Base-by-base conservation (phyloP, 345 rosid species). In the Lepidium africanum region DNA sequence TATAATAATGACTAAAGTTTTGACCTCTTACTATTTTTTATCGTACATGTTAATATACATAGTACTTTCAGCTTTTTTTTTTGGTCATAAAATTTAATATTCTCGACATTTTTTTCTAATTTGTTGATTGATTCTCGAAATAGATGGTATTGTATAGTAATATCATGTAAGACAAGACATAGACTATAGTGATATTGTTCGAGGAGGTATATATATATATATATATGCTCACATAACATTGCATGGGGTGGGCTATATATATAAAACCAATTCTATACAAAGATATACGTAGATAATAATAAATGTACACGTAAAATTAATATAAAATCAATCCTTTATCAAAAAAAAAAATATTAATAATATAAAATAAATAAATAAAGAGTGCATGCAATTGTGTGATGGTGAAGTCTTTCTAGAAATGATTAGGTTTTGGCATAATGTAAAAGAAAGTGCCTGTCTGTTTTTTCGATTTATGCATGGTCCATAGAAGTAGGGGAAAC, bases 361-460 rank as follows among this genome's bases (percentile, higher is more conserved):
- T 12, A 40, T 25, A 3, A 35, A 72, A 7, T 5, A 0, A 27
- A 27, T 4, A 65, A 73, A 59, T 6, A 57, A 73, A 59, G 33
- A 66, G 48, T 62, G 64, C 70, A 69, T 69, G 78, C 74, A 75
- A 48, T 55, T 55, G 65, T 62, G 74, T 75, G 74, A 62, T 68
- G 39, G 70, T 47, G 66, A 69, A 63, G 53, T 76, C 40, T 86
- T 74, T 78, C 91, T 69, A 69, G 35, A 47, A 81, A 77, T 53
- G 75, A 83, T 70, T 76, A 71, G 76, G 76, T 82, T 79, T 81
- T 79, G 87, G 85, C 83, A 75, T 78, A 76, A 78, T 49, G 58
- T 59, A 21, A 68, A 77, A 61, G 84, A 88, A 90, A 87, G 78
- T 55, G 64, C 21, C 48, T 79, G 81, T 81, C 85, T 67, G 80